A percentile compares a stretch with the other conserved stretches of the same genome.
These are phyloP conservation scores for Brassica nigra DNA, from an alignment of 345 rosid species.

Conservation along the genomic window DNA sequence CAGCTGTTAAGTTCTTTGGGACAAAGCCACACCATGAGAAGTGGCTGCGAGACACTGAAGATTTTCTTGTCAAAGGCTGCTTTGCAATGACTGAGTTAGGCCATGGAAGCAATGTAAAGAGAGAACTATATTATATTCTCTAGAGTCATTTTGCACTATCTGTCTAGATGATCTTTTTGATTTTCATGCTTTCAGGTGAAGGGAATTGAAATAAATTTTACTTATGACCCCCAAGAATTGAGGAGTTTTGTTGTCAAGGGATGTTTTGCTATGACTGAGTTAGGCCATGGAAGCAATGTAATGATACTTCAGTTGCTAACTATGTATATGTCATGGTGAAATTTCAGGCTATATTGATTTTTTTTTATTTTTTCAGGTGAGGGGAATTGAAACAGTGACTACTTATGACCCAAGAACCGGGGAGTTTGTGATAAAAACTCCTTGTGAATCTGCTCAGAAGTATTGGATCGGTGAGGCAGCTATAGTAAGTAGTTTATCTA, in stretches of 20 bases:
- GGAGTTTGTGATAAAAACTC: constrained; percentile 87
- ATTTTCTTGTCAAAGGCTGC: constrained; percentile 72
- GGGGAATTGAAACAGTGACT: constrained; percentile 90
- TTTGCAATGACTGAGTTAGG: constrained; percentile 97
- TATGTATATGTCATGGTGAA: constrained; percentile 2
- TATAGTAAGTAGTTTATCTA: constrained; percentile 53
- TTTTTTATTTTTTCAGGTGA: constrained; percentile 50
- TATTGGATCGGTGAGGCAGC: constrained; percentile 98
- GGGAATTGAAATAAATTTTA: constrained; percentile 83
- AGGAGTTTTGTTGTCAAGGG: constrained; percentile 75
- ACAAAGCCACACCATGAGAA: constrained; percentile 84
- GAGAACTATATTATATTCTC: neutral
- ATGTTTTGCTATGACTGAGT: constrained; percentile 94
- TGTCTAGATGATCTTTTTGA: constrained; percentile 1
- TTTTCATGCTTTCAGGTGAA: constrained; percentile 57
- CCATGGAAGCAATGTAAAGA: constrained; percentile 75
- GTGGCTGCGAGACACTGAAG: constrained; percentile 79
- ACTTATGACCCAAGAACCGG: constrained; percentile 67
- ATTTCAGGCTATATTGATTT: constrained; percentile 4
- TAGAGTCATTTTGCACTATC: neutral
- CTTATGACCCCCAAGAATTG: constrained; percentile 60
- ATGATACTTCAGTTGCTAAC: constrained; percentile 16
- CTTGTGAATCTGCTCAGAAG: constrained; percentile 96
- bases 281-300: constrained; percentile 99
- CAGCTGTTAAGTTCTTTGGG: constrained; percentile 79